Base-by-base conservation (phyloP, 208 protist species). In the Crithidia bombi region DNA sequence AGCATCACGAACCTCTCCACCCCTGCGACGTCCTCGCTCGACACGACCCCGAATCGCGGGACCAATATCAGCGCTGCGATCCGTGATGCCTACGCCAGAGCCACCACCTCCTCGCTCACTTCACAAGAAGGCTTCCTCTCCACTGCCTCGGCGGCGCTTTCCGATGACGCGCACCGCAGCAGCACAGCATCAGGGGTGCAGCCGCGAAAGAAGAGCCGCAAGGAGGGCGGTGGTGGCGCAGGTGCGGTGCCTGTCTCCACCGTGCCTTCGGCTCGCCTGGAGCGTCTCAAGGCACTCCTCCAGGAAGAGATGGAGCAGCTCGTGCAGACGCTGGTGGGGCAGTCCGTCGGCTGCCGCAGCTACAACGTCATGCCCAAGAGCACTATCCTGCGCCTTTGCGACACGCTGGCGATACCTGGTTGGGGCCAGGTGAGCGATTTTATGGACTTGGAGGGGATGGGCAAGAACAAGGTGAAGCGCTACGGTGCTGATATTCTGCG, bases 321-420 rank as follows among this genome's bases (percentile, higher is more conserved):
- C 39, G 86, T 94, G 59, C 81, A 87, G 58, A 79, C 77, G 21
- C 85, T 96, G 5, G 91, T 88, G 23, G 87, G 91, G 65, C 71
- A 72, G 61, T 82, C 75, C 30, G 86, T 92, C 41, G 87, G 87
- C 21, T 88, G 88, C 4, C 86, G 91, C 19, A 78, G 82, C 74
- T 94, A 92, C 77, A 93, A 96, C 47, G 91, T 96, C 10, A 87
- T 94, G 83, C 82, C 86, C 19, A 89, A 85, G 77, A 93, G 87
- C 58, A 91, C 87, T 23, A 89, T 96, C 41, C 75, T 93, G 54
- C 83, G 77, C 30, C 77, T 96, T 51, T 83, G 87, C 10, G 78
- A 79, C 15, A 96, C 88, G 36, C 76, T 96, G 10, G 61, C 65
- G 3, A 67, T 79, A 14, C 84, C 88, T 9, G 55, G 71, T 25